A percentile compares a stretch with the other conserved stretches of the same genome.
phyloP scores from a whole-genome alignment of 495 filamentous ascomycete genomes.

The Aspergillus kassunensis region DNA sequence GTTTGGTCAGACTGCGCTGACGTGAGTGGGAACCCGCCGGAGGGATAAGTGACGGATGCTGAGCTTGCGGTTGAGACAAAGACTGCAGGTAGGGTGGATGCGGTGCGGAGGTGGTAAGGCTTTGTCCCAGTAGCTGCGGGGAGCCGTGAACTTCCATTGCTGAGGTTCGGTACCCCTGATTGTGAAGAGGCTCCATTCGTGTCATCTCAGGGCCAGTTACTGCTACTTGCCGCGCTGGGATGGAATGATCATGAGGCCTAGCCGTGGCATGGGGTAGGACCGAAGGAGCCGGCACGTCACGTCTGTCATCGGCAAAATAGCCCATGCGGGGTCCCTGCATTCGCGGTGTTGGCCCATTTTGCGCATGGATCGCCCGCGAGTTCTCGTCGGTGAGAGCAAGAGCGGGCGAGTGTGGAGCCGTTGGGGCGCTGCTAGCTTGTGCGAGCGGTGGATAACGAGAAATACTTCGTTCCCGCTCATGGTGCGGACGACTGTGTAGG shows the following conservation, averaged over 20 bases:
- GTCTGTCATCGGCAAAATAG: slow-evolving; percentile 42
- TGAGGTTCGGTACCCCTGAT: slow-evolving; percentile 22
- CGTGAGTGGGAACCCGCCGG: slow-evolving; percentile 38
- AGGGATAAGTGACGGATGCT: slow-evolving; percentile 22
- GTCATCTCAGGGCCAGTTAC: slow-evolving; percentile 29
- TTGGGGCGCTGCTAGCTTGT: slow-evolving; percentile 38
- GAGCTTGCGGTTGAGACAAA: slow-evolving; percentile 24
- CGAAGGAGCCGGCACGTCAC: slow-evolving; percentile 33
- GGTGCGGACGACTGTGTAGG: slow-evolving; percentile 26
- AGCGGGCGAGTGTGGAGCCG: slow-evolving; percentile 17
- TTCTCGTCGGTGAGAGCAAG: slow-evolving; percentile 31
- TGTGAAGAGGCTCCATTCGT: slow-evolving; percentile 35
- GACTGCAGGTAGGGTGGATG: slow-evolving; percentile 30
- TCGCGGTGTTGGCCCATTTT: slow-evolving; percentile 25
- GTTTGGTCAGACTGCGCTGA: slow-evolving; percentile 35
- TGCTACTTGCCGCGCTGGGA: slow-evolving; percentile 31
- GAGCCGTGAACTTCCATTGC: slow-evolving; percentile 24
- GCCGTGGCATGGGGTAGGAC: slow-evolving; percentile 26
- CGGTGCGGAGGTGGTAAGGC: slow-evolving; percentile 6
- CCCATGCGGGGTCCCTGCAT: slow-evolving; percentile 40
- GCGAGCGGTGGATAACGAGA: slow-evolving; percentile 41
- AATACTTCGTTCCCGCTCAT: slow-evolving; percentile 36
- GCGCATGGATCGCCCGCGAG: slow-evolving; percentile 28
- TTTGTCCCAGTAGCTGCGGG: slow-evolving; percentile 17
- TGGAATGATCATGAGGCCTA: slow-evolving; percentile 29